Evolutionary conservation across 2,329 filamentous ascomycete genomes (phyloP).

Genomic region (Fusarium azukiicola): DNA sequence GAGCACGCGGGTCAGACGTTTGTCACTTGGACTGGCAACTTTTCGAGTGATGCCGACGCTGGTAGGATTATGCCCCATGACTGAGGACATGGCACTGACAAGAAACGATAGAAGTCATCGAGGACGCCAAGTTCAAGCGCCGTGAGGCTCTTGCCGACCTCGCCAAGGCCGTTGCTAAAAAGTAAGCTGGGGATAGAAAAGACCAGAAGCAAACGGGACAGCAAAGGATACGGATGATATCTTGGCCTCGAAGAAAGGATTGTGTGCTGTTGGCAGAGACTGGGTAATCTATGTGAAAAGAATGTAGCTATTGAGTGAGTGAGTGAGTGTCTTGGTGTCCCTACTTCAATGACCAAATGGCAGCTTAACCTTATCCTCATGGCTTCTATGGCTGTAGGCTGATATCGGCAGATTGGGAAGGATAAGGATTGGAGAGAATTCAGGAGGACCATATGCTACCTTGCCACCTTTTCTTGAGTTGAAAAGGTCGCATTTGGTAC

Average conservation of each 20-base stretch:
- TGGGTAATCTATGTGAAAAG: neutral
- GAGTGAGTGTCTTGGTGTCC: neutral
- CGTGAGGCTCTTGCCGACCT: conserved; percentile 85
- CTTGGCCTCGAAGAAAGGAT: no score
- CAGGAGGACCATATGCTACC: no score
- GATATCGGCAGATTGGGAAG: no score
- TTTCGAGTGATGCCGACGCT: conserved; percentile 85
- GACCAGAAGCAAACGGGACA: neutral
- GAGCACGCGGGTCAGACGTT: conserved; percentile 83
- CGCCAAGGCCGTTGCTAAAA: conserved; percentile 69
- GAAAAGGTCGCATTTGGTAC: no score
- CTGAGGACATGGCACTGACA: conserved; percentile 35
- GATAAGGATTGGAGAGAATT: no score
- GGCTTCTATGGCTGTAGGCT: no score
- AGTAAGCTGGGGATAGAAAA: conserved; percentile 39
- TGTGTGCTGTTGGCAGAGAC: neutral
- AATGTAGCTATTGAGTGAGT: neutral
- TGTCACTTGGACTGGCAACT: conserved; percentile 85
- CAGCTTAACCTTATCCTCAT: no score
- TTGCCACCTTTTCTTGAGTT: no score
- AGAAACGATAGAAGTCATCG: conserved; percentile 79
- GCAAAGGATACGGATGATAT: no score
- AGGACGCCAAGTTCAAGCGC: conserved; percentile 89
- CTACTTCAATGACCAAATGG: neutral
- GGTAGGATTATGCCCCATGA: conserved; percentile 68